Percentiles rank a stretch among this genome's conserved stretches.
Conservation (phyloP, 192 early-diverging fungal species). For the Linnemannia hyalina region DNA sequence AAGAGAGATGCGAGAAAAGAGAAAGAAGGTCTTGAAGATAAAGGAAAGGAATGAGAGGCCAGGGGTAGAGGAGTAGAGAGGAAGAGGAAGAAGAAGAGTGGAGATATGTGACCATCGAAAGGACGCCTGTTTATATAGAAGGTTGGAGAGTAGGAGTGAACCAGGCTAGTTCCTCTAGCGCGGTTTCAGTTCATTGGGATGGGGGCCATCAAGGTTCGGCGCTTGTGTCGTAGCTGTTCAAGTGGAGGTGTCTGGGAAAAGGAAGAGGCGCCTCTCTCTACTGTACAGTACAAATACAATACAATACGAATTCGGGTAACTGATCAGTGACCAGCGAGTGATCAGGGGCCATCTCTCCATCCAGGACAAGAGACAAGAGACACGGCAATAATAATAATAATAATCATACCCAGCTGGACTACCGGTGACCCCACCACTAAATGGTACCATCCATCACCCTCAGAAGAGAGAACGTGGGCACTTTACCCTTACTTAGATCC, state of each 20-base stretch:
- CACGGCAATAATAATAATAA: background rate
- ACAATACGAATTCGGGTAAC: no score
- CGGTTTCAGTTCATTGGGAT: constrained; percentile 1
- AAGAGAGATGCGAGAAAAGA: background rate
- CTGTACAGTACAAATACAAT: background rate
- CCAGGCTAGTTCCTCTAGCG: constrained; percentile 3
- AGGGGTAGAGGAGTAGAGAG: background rate
- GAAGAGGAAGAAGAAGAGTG: background rate
- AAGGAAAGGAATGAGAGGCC: background rate
- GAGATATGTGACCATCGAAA: background rate
- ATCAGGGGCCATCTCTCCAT: background rate
- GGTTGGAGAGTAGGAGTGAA: background rate
- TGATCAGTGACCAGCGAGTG: background rate
- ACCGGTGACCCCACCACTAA: background rate
- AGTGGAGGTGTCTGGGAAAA: no score
- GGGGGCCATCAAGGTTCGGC: background rate
- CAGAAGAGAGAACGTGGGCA: background rate
- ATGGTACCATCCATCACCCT: background rate
- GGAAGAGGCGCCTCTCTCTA: background rate
- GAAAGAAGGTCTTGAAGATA: background rate
- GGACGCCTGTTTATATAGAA: background rate
- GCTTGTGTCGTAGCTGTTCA: background rate
- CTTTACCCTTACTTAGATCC: background rate
- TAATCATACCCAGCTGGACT: background rate
- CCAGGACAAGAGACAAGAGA: background rate